phyloP scores from a whole-genome alignment of 495 filamentous ascomycete species.

The Hypoxylon fragiforme region DNA sequence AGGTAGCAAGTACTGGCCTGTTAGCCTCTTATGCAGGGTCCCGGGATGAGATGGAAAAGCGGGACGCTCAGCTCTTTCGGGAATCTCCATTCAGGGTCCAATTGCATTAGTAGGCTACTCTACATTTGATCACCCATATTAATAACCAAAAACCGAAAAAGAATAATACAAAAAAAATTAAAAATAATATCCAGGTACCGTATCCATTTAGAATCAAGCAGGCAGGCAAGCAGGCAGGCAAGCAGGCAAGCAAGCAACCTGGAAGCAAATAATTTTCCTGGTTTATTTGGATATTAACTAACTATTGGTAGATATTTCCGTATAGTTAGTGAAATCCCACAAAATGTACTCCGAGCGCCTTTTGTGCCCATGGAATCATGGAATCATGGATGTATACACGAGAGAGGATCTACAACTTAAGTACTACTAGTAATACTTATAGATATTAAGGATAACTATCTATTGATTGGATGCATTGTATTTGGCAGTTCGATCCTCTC shows the following conservation, averaged over 20 bases:
- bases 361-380: slow-evolving; percentile 1
- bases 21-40: slow-evolving; percentile 12
- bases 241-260: no score
- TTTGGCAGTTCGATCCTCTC: slow-evolving; percentile 18
- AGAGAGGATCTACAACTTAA: slow-evolving; percentile 25
- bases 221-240: no score
- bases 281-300: no score
- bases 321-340: background rate
- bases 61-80: slow-evolving; percentile 7
- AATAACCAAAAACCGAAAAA: background rate
- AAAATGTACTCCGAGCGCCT: background rate
- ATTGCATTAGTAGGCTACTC: slow-evolving; percentile 15
- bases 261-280: no score
- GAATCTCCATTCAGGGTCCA: slow-evolving; percentile 28
- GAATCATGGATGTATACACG: slow-evolving; percentile 15
- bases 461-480: no score
- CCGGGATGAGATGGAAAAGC: slow-evolving; percentile 16
- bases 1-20: background rate
- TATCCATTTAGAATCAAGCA: no score
- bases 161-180: background rate
- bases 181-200: background rate
- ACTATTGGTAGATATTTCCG: no score
- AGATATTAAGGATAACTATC: no score
- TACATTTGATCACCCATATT: no score
- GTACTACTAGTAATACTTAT: no score